Percentiles rank a stretch among this genome's conserved stretches.
These are phyloP conservation scores for Bromus sterilis DNA, from an alignment of 176 grass and related monocot genomes.

Conservation along the genomic window DNA sequence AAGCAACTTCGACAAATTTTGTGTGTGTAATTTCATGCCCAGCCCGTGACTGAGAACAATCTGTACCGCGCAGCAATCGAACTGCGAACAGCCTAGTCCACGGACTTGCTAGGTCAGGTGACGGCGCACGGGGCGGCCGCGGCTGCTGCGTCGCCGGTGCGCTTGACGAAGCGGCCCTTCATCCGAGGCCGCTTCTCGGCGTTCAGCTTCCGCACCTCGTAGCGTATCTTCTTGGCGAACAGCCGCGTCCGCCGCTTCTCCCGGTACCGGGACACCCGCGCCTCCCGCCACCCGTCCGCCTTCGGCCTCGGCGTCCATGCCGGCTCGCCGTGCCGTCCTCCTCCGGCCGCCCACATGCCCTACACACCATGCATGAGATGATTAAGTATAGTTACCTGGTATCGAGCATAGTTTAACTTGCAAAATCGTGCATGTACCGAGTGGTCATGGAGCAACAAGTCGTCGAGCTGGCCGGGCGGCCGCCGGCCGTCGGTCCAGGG, in stretches of 20 bases:
- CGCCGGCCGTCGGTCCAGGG: constrained; percentile 80
- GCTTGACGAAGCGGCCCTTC: constrained; percentile 96
- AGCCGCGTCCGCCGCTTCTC: constrained; percentile 96
- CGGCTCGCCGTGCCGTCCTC: neutral
- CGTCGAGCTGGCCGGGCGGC: constrained; percentile 35
- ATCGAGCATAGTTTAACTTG: neutral
- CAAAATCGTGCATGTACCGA: constrained; percentile 29
- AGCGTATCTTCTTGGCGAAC: constrained; percentile 98
- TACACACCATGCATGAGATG: constrained; percentile 13
- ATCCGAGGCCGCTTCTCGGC: constrained; percentile 95
- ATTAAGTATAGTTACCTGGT: neutral
- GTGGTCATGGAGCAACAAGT: constrained; percentile 43
- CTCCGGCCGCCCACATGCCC: constrained; percentile 40
- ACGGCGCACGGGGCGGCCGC: constrained; percentile 14
- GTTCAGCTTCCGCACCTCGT: constrained; percentile 97
- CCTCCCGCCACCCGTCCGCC: constrained; percentile 45
- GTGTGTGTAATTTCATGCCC: constrained; percentile 22
- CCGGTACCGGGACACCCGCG: constrained; percentile 71
- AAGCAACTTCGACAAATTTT: constrained; percentile 32
- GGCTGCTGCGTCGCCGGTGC: neutral
- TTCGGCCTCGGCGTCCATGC: neutral
- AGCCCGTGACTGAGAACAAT: constrained; percentile 12
- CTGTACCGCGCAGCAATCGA: neutral
- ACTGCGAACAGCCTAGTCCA: neutral
- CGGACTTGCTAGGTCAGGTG: neutral